A percentile compares a stretch with the other conserved stretches of the same genome.
Conservation (phyloP, 176 grass and related monocot genomes). For the Oryza glumipatula region DNA sequence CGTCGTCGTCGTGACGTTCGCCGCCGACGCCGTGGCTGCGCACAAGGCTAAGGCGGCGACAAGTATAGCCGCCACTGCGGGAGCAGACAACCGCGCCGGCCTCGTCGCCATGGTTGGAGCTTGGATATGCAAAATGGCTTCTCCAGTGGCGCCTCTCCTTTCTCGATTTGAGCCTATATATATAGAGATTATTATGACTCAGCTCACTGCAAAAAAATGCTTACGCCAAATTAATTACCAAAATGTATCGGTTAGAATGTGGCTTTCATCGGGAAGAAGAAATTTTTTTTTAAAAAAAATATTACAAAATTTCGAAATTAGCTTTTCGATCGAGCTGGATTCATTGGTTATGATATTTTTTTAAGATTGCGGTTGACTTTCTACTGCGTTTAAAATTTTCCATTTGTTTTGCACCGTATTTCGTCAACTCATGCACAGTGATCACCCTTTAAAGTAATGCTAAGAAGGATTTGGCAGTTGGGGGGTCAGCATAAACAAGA, state of each 20-base stretch:
- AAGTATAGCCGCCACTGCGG: not conserved
- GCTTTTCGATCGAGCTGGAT: not conserved
- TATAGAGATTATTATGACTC: not conserved
- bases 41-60: not conserved
- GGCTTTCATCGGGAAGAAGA: not conserved
- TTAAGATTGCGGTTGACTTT: not conserved
- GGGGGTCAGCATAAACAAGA: not conserved
- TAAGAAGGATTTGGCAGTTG: not conserved
- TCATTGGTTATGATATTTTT: not conserved
- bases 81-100: not conserved
- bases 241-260: not conserved
- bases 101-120: not conserved
- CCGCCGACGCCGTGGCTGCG: not conserved
- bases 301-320: not conserved
- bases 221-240: not conserved
- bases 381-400: not conserved
- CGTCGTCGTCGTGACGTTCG: not conserved
- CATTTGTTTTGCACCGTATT: not conserved
- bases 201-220: not conserved
- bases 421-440: not conserved
- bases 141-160: not conserved
- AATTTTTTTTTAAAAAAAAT: not conserved
- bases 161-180: not conserved
- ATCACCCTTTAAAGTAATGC: not conserved
- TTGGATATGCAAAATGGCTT: not conserved